Base-by-base conservation (phyloP, 768 basidiomycete genomes). In the Thelephora aurantiotincta region DNA sequence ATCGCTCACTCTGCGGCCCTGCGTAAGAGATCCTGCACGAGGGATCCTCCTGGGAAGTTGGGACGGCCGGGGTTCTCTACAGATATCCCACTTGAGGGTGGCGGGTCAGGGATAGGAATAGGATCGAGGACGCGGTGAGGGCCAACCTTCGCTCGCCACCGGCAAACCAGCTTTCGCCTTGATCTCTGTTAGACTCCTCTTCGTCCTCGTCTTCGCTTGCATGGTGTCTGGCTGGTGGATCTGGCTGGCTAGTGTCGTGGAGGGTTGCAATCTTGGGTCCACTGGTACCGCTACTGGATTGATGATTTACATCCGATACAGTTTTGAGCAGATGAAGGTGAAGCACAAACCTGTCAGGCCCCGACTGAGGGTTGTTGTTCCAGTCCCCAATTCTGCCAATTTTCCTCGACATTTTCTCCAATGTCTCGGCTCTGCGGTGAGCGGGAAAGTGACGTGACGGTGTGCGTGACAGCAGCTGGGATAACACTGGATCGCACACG, bases 131-230 rank as follows among this genome's bases (percentile, higher is more conserved):
- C 4, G 9, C 11, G 16, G 14, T 18, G 18, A 41, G 14, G 22
- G 38, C 60, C 30, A 33, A 87, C 92, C 90, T 92, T 58, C 88
- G 70, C 61, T 94, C 94, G 0, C 94, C 94, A n/a, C 94, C 94
- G 2, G 94, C 82, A 63, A 89, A 98, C 73, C 82, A 87, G 54
- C 71, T 80, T 55, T 87, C 77, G 1, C 70, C 66, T 14, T 73
- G 71, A 33, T 71, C 69, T 4, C 65, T 66, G 37, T 72, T 70
- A 6, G 62, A 65, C 6, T 68, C 68, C 34, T 73, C 72, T 2
- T 68, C 69, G 11, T 70, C 72, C 1, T 77, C 77, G 23, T 75
- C 77, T 12, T 74, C 72, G 44, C 71, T 71, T 47, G 68, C 69
- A 5, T 66, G 65, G 26, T 56, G 62, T 34, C 44, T 13, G 3